Conservation (phyloP, 2,329 filamentous ascomycete genomes). For the Fusarium metavorans region DNA sequence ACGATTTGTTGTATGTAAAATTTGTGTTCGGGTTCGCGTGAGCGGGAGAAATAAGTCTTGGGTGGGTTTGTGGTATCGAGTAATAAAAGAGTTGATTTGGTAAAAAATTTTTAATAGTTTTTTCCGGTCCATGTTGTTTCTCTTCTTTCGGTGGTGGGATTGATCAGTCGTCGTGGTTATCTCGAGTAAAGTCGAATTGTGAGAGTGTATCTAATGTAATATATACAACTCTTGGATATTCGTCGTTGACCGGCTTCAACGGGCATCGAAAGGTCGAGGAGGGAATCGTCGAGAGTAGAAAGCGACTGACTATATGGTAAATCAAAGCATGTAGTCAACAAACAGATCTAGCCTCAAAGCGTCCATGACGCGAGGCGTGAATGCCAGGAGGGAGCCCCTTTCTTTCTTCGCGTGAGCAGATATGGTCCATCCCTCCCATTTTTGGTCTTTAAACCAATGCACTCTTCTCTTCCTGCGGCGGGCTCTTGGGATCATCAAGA, state of each 20-base stretch:
- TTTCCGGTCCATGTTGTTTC: slow-evolving; percentile 2
- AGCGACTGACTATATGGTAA: neutral
- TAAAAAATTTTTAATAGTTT: neutral
- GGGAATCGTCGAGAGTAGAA: neutral
- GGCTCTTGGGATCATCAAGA: neutral
- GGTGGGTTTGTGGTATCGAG: slow-evolving; percentile 32
- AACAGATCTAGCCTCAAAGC: slow-evolving; percentile 8
- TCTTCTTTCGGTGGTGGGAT: neutral
- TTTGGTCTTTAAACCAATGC: slow-evolving; percentile 8
- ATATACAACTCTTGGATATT: neutral
- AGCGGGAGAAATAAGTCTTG: slow-evolving; percentile 49
- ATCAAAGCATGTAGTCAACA: slow-evolving; percentile 1
- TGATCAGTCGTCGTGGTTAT: neutral
- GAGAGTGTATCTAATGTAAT: neutral
- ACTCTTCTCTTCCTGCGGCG: slow-evolving; percentile 1
- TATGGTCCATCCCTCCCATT: neutral
- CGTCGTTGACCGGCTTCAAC: neutral
- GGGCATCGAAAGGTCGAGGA: neutral
- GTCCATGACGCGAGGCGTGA: slow-evolving; percentile 2
- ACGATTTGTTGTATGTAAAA: slow-evolving; percentile 35
- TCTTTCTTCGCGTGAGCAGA: slow-evolving; percentile 23
- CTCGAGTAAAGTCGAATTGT: neutral
- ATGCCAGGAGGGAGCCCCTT: neutral
- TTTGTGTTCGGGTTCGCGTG: slow-evolving; percentile 47
- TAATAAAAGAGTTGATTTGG: slow-evolving; percentile 34